phyloP scores from a whole-genome alignment of 768 basidiomycete species.

The Tulasnella sp. region DNA sequence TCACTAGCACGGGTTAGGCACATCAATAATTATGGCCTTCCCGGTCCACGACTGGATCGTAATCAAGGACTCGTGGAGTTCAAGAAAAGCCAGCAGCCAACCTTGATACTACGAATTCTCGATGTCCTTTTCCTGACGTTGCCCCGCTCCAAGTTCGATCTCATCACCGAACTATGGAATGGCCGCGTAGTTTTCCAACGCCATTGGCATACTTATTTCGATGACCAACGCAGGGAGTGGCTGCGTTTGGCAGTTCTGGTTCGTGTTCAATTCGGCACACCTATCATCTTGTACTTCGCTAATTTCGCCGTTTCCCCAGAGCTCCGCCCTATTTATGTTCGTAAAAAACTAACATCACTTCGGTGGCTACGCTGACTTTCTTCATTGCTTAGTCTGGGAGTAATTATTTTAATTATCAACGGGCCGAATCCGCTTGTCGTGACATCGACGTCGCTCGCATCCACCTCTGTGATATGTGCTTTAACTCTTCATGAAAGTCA shows the following conservation, averaged over 20 bases:
- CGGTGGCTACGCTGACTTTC: background rate
- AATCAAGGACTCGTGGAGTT: background rate
- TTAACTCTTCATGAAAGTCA: background rate
- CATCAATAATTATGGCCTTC: background rate
- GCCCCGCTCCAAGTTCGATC: background rate
- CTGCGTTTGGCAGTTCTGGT: background rate
- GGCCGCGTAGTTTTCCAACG: conserved; percentile 23
- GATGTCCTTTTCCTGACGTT: background rate
- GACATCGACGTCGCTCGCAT: background rate
- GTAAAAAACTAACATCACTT: background rate
- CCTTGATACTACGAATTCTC: background rate
- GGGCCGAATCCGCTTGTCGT: background rate
- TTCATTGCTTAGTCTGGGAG: background rate
- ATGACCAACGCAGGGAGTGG: conserved; percentile 20
- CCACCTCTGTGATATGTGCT: background rate
- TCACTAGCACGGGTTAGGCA: background rate
- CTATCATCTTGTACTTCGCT: too few species aligned
- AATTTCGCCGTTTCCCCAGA: background rate
- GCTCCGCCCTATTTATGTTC: conserved; percentile 8
- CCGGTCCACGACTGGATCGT: background rate
- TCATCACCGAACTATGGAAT: conserved; percentile 16
- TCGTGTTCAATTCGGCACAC: background rate
- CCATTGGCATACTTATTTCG: conserved; percentile 21
- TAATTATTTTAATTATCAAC: background rate
- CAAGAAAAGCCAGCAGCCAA: background rate